Conservation (phyloP, 768 basidiomycete species). For the Russula abietina region DNA sequence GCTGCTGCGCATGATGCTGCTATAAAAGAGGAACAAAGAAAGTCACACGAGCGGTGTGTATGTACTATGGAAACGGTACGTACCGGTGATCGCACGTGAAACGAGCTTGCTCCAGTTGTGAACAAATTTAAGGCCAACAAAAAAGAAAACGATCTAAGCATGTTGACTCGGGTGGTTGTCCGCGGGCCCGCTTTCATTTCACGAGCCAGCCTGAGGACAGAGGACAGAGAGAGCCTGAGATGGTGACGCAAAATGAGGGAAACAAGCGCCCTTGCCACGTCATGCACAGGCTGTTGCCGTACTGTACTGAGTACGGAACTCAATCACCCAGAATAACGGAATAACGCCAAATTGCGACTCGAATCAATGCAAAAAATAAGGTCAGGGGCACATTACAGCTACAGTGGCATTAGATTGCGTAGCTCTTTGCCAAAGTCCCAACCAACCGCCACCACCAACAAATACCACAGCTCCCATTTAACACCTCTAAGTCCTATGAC, state of each 20-base stretch:
- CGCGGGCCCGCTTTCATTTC: background rate
- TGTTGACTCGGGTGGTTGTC: background rate
- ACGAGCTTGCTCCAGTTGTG: background rate
- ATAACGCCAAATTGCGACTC: background rate
- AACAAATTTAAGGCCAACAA: background rate
- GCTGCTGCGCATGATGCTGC: background rate
- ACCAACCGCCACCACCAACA: background rate
- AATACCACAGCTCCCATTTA: too few relatives aligned
- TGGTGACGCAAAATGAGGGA: background rate
- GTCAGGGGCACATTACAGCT: background rate
- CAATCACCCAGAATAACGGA: background rate
- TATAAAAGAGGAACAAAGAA: too few relatives aligned
- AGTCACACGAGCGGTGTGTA: too few relatives aligned
- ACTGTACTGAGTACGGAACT: background rate
- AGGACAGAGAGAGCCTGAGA: too few relatives aligned
- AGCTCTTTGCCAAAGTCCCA: background rate
- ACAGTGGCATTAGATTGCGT: too few relatives aligned
- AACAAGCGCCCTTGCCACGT: conserved; percentile 6
- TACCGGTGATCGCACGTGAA: background rate
- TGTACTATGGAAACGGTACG: too few relatives aligned
- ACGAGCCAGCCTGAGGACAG: background rate
- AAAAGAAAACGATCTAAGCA: background rate
- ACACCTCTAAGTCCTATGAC: background rate
- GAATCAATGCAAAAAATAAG: background rate
- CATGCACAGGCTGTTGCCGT: background rate